Base-by-base conservation (phyloP, 108 stramenopile species). In the Cyclotella atomus region DNA sequence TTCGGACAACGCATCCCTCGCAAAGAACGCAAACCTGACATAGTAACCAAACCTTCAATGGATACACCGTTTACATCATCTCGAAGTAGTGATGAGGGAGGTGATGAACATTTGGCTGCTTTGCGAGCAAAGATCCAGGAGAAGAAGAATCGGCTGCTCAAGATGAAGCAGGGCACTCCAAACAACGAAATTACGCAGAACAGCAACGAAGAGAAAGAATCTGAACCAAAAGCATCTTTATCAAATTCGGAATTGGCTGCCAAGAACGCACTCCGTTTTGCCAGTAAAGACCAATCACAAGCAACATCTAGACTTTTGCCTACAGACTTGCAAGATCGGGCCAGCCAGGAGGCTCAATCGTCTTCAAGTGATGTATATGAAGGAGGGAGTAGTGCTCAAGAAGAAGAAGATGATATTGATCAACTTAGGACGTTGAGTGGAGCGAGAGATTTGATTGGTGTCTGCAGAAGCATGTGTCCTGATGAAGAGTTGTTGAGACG, bases 401-500 rank as follows among this genome's bases (percentile, higher is more conserved):
- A 45, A 15, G 60, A 53, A 46, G 33, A 54, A 0, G 82, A 61
- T 16, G 76, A 61, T 6, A 65, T 73, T 23, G 72, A 83, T 29
- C 70, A 74, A 9, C 38, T 78, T 0, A 32, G 72, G 29, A 59
- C 83, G 41, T 55, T 91, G 46, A 57, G 73, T 36, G 74, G 75
- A 44, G 95, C 92, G 17, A 80, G 65, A 61, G 77, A 87, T 21
- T 67, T 96, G 53, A 79, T 91, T 44, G 95, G 95, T 43, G 83
- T 72, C 23, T 96, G 95, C 41, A 45, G 25, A 32, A 67, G 81
- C 60, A 93, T 93, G 89, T 96, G 95, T 66, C 95, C 95, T 0
- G 88, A 88, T 46, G 92, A 92, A 30, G 95, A 96, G 63, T 72
- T 96, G 55, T 9, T 88, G 14, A 81, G 91, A 55, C 70, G 95